Base-by-base conservation (phyloP, 768 basidiomycete species). In the Lactarius pseudohatsudake region DNA sequence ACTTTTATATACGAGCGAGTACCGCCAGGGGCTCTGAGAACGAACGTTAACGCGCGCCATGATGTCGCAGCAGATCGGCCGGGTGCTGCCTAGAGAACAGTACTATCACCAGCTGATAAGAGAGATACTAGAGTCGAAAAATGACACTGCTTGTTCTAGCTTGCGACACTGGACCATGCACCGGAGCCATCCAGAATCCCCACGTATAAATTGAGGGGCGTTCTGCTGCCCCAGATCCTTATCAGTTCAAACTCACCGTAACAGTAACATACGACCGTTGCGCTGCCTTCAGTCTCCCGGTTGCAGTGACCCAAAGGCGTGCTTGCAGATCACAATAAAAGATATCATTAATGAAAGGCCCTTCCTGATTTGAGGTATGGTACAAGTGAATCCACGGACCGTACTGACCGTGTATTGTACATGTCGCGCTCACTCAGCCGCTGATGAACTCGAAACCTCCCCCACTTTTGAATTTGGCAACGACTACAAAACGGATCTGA, bases 271-370 rank as follows among this genome's bases (percentile, higher is more conserved):
- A 8, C 53, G 8, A 16, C 4, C 5, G 41, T 55, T 16, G 7
- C 15, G 11, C 26, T 6, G 1, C n/a, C n/a, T 13, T 62, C 22
- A 6, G 9, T 6, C 36, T 6, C 30, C 36, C 30, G 13, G 57
- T 32, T 43, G 26, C 26, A 26, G 26, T 26, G 57, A 59, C n/a
- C 11, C 18, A 38, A 28, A 16, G 10, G 22, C 2, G 50, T 32
- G 38, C 58, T 40, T 22, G 30, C 18, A 62, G 50, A 34, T 62
- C 65, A 18, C 26, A 28, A 50, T n/a, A 58, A n/a, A 66, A 36
- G 40, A 57, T 11, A 57, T 62, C 13, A 34, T 4, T 30, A 34
- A 57, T 40, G 56, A 53, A 34, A 53, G 16, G 22, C 26, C 50
- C 26, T 53, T 26, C 26, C 26, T 13, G 50, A 13, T 26, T 26